These are phyloP conservation scores for Pichia scutulata DNA, from an alignment of 805 yeast genomes.

Conservation along the genomic window DNA sequence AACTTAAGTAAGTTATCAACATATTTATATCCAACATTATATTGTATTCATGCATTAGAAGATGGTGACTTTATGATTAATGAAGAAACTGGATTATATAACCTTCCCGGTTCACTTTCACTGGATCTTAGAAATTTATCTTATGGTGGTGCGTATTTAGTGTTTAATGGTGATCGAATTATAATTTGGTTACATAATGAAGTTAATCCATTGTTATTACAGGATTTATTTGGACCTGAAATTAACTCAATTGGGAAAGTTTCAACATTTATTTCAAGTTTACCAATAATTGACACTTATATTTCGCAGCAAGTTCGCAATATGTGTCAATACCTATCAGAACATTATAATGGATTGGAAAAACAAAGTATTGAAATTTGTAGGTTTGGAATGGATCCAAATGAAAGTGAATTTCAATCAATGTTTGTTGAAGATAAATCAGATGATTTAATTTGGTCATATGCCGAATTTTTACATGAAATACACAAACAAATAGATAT, in stretches of 20 bases:
- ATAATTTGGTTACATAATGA: conserved; percentile 63
- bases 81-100: conserved; percentile 34
- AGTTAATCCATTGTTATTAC: conserved; percentile 56
- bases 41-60: conserved; percentile 59
- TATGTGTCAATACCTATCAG: conserved; percentile 48
- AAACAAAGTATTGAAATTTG: conserved; percentile 50
- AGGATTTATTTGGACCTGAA: conserved; percentile 63
- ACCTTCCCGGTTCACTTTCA: conserved; percentile 42
- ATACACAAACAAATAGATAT: conserved; percentile 59
- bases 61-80: conserved; percentile 50
- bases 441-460: conserved; percentile 45
- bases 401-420: conserved; percentile 48
- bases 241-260: conserved; percentile 40
- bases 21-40: conserved; percentile 72
- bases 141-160: conserved; percentile 69
- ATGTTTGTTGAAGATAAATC: conserved; percentile 68
- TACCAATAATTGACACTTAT: conserved; percentile 66
- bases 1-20: conserved; percentile 51
- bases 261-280: conserved; percentile 41
- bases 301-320: conserved; percentile 63
- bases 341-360: conserved; percentile 30
- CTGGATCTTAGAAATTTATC: conserved; percentile 36
- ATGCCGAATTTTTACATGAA: conserved; percentile 57
- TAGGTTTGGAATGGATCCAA: conserved; percentile 57
- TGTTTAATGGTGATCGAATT: conserved; percentile 59